phyloP scores from a whole-genome alignment of 2,329 filamentous ascomycete species.

The Tolypocladium paradoxum region DNA sequence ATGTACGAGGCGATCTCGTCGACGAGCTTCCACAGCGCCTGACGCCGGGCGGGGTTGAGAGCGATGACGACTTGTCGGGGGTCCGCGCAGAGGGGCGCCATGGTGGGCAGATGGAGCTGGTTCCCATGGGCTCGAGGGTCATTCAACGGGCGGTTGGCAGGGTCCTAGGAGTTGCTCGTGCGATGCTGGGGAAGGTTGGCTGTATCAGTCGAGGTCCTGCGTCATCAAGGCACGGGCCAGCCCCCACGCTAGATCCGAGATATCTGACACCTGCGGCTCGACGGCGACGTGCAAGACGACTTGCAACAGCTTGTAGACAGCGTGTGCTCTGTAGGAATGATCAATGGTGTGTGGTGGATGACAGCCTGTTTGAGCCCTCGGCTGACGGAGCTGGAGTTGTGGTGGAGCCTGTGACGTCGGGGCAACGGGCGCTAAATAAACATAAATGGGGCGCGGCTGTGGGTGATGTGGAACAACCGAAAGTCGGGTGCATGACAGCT shows the following conservation, averaged over 20 bases:
- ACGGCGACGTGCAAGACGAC: neutral
- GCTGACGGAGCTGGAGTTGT: neutral
- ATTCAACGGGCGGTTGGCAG: too few species aligned
- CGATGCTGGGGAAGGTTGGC: neutral
- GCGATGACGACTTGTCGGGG: constrained; percentile 45
- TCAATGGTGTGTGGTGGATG: too few species aligned
- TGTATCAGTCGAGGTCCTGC: neutral
- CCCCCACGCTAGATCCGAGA: neutral
- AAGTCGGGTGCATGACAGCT: too few species aligned
- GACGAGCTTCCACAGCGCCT: constrained; percentile 38
- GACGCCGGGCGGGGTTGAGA: constrained; percentile 40
- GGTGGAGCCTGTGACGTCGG: neutral
- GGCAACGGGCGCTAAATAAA: neutral
- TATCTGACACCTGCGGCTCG: neutral
- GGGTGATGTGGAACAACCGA: too few species aligned
- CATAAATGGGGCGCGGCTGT: too few species aligned
- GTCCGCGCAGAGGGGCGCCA: constrained; percentile 44
- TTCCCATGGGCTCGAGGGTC: neutral
- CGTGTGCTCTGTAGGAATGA: neutral
- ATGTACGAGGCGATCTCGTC: constrained; percentile 43
- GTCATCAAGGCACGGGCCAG: neutral
- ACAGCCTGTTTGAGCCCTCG: neutral
- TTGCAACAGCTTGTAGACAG: too few species aligned
- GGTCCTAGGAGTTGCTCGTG: neutral
- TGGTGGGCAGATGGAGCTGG: constrained; percentile 12